Percentiles rank a stretch among this genome's conserved stretches.
These are phyloP conservation scores for Botrytis hyacinthi DNA, from an alignment of 2,329 filamentous ascomycete species.

Conservation along the genomic window DNA sequence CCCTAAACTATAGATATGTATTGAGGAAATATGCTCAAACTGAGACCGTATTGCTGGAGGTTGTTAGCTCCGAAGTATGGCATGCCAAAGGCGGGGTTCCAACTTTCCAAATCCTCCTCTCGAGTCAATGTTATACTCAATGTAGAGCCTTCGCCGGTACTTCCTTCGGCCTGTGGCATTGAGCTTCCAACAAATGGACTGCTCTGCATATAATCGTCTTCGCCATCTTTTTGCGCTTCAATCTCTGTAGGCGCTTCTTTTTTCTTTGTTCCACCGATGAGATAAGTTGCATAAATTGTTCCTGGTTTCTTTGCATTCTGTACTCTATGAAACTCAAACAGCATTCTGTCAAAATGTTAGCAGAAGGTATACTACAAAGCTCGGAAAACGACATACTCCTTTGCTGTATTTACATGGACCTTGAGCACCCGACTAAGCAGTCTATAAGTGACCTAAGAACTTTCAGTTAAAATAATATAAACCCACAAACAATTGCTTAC, in stretches of 20 bases:
- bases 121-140: conserved; percentile 64
- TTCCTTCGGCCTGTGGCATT: conserved; percentile 52
- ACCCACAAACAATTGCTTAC: conserved; percentile 27
- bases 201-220: conserved; percentile 65
- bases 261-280: conserved; percentile 70
- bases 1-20: conserved; percentile 86
- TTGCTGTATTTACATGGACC: conserved; percentile 82
- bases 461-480: conserved; percentile 6
- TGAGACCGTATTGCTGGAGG: conserved; percentile 59
- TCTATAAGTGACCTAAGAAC: conserved; percentile 78
- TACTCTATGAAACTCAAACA: conserved; percentile 77
- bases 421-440: conserved; percentile 78
- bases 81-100: conserved; percentile 43
- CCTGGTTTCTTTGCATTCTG: conserved; percentile 74
- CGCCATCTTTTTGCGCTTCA: conserved; percentile 50
- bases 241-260: conserved; percentile 40
- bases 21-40: conserved; percentile 71
- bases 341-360: conserved; percentile 59
- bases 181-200: conserved; percentile 67
- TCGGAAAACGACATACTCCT: conserved; percentile 59
- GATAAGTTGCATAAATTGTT: conserved; percentile 87
- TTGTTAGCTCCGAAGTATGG: conserved; percentile 20
- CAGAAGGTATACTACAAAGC: neutral
- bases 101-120: conserved; percentile 67
- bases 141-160: conserved; percentile 51